Evolutionary conservation across 768 basidiomycete genomes (phyloP), one percentile per base, ranked within the genome.

Genomic region (Lyophyllum semitale): DNA sequence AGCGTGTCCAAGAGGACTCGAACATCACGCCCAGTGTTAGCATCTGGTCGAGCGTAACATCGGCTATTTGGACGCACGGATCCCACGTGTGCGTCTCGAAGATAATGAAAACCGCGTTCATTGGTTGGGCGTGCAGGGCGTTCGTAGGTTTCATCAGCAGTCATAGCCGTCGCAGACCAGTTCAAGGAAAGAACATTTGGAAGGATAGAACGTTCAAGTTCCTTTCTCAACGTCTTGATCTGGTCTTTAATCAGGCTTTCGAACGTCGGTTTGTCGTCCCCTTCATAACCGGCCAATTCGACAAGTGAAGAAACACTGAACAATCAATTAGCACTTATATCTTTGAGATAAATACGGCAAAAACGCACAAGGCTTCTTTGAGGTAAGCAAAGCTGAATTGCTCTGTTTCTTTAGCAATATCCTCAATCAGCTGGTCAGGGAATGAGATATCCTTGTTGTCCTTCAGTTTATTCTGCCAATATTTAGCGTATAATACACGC

Each of bases 301-400:
- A 93, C 84, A n/a, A 93, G 77, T 2, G 86, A 74, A 3, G 91
- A 87, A 17, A 93, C 85, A 64, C 91, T 92, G 59, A 12, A 51
- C 6, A 30, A 22, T 53, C n/a, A 6, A 32, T 38, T 38, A n/a
- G n/a, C 17, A 9, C 33, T 18, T 27, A 46, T 50, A 18, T 40
- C n/a, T 51, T 20, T 27, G 15, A n/a, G 27, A 53, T 29, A 26
- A 23, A 29, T 23, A 35, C 18, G 51, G n/a, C n/a, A 33, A 26
- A 17, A 25, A 77, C 89, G 57, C 66, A 94, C 92, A 94, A 94
- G 2, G 84, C 90, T 70, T 94, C 93, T 68, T 95, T 94, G 63
- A 95, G 74, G 69, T 92, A 94, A 0, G 93, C 91, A 67, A 94
- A 94, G 61, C 87, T 90, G 74, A 94, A 94, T 27, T 76, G 73